phyloP scores from a whole-genome alignment of 2,329 filamentous ascomycete genomes.

The Fusarium poae region DNA sequence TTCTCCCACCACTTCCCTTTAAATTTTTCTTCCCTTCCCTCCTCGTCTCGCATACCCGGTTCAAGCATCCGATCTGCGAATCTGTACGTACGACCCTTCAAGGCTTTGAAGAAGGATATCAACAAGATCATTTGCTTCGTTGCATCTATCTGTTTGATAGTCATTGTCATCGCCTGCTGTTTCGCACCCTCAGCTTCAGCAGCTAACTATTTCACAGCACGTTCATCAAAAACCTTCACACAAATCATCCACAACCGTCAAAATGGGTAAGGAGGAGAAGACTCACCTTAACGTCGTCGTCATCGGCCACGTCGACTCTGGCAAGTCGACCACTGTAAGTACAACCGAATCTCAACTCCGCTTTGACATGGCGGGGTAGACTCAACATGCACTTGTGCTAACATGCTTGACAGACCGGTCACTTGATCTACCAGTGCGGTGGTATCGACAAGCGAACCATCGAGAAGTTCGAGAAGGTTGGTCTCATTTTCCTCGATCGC shows the following conservation, averaged over 20 bases:
- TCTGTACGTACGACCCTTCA: constrained; percentile 51
- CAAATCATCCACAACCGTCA: constrained; percentile 51
- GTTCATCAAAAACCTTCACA: constrained; percentile 42
- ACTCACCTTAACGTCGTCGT: constrained; percentile 97
- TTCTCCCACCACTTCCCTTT: constrained; percentile 55
- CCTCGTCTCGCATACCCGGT: constrained; percentile 61
- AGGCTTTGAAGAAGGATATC: constrained; percentile 29
- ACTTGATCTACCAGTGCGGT: constrained; percentile 99
- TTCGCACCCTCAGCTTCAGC: constrained; percentile 1
- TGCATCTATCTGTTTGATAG: constrained; percentile 12
- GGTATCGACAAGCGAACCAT: constrained; percentile 99
- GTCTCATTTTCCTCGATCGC: constrained; percentile 51
- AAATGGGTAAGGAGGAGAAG: constrained; percentile 89
- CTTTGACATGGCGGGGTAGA: constrained; percentile 24
- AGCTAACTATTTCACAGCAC: constrained; percentile 45
- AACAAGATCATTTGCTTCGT: constrained; percentile 23
- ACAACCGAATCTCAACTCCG: constrained; percentile 27
- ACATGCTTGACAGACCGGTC: constrained; percentile 68
- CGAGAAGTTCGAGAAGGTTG: constrained; percentile 99
- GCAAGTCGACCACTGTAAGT: constrained; percentile 97
- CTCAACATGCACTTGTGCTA: constrained; percentile 23
- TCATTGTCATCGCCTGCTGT: constrained; percentile 17
- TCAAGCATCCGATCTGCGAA: constrained; percentile 61
- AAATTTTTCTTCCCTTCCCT: constrained; percentile 56
- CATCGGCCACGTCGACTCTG: constrained; percentile 99